Percentiles rank a stretch among this genome's conserved stretches.
Conservation (phyloP, 78 protist genomes). For the Bigelowiella natans region DNA sequence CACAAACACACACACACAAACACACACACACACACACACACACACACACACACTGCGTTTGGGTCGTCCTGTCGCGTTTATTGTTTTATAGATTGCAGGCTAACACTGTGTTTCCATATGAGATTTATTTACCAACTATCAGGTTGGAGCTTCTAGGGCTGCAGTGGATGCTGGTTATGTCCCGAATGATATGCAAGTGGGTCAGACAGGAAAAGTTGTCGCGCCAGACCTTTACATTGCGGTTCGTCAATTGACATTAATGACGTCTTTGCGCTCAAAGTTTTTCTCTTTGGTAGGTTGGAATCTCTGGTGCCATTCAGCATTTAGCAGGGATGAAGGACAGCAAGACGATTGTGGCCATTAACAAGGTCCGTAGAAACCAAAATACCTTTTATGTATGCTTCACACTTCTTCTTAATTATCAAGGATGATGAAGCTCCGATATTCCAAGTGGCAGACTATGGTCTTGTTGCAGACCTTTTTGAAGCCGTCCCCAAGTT, state of each 20-base stretch:
- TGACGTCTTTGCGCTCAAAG: not conserved
- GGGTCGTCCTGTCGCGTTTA: not conserved
- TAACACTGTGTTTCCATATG: too few species aligned
- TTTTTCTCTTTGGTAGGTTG: too few species aligned
- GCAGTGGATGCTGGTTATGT: slow-evolving; percentile 88
- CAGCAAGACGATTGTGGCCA: slow-evolving; percentile 84
- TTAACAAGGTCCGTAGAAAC: slow-evolving; percentile 74
- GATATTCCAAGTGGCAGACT: slow-evolving; percentile 57
- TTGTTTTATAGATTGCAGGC: too few species aligned
- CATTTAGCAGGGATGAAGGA: slow-evolving; percentile 97
- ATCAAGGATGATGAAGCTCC: slow-evolving; percentile 13
- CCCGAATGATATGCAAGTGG: slow-evolving; percentile 84
- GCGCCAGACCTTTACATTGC: slow-evolving; percentile 95
- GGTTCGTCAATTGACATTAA: slow-evolving; percentile 18
- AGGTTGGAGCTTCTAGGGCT: slow-evolving; percentile 95
- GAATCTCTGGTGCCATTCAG: slow-evolving; percentile 85
- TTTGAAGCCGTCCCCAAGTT: slow-evolving; percentile 67
- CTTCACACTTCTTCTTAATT: not conserved
- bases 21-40: not conserved
- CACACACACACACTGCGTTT: not conserved
- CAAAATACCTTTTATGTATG: not conserved
- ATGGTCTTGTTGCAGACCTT: slow-evolving; percentile 76
- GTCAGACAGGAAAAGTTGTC: slow-evolving; percentile 93
- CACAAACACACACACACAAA: not conserved
- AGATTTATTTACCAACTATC: too few species aligned